phyloP scores from a whole-genome alignment of 495 filamentous ascomycete genomes.

The Sabuloglossum arenarium region DNA sequence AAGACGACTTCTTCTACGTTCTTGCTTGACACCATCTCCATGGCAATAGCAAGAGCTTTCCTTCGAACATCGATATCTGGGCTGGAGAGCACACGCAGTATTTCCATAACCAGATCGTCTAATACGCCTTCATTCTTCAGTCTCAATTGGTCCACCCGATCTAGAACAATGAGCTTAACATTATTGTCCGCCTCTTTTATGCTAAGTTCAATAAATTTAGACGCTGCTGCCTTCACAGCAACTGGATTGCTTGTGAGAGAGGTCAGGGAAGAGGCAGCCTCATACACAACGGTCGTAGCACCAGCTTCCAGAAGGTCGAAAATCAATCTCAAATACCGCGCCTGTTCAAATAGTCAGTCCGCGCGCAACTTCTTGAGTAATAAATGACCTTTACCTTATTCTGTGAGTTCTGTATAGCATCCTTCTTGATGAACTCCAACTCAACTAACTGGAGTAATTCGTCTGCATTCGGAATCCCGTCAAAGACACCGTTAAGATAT shows the following conservation, averaged over 20 bases:
- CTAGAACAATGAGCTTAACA: conserved; percentile 93
- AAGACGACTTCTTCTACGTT: conserved; percentile 97
- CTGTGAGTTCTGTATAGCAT: conserved; percentile 81
- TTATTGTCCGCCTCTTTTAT: conserved; percentile 98
- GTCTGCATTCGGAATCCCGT: conserved; percentile 82
- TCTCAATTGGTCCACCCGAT: conserved; percentile 79
- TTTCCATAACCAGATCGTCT: conserved; percentile 95
- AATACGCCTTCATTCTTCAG: conserved; percentile 83
- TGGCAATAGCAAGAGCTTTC: conserved; percentile 75
- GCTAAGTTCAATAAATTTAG: conserved; percentile 88
- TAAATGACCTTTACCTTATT: conserved; percentile 50
- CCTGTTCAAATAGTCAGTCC: conserved; percentile 23
- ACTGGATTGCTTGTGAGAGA: conserved; percentile 90
- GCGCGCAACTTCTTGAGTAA: not conserved
- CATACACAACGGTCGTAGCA: conserved; percentile 89
- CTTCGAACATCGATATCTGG: conserved; percentile 90
- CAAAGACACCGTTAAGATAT: conserved; percentile 79
- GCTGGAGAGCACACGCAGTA: conserved; percentile 85
- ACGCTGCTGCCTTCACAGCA: conserved; percentile 88
- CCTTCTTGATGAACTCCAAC: conserved; percentile 91
- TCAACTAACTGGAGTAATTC: conserved; percentile 85
- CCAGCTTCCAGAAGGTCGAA: conserved; percentile 91
- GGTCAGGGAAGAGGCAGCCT: conserved; percentile 93
- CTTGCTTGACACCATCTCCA: conserved; percentile 98
- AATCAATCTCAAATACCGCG: conserved; percentile 79